phyloP scores from a whole-genome alignment of 2,329 filamentous ascomycete genomes.

The Rugonectria rugulosa region DNA sequence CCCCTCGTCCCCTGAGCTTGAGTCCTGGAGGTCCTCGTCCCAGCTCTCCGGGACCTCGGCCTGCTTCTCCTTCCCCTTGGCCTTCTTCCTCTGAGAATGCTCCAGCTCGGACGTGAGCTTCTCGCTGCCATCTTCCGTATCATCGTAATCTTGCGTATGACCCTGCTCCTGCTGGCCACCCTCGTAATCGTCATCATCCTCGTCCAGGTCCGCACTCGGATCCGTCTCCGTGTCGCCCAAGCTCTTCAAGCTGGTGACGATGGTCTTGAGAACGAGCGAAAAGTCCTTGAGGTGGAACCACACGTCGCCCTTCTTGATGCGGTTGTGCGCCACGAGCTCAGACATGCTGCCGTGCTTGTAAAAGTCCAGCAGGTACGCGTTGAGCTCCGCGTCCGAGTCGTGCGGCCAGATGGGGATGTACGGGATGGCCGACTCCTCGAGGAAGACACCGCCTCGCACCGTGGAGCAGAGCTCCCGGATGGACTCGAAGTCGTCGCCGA shows the following conservation, averaged over 20 bases:
- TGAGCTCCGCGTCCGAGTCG: conserved; percentile 59
- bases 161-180: conserved; percentile 44
- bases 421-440: conserved; percentile 77
- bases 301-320: conserved; percentile 70
- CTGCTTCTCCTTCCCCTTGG: conserved; percentile 30
- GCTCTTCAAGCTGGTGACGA: conserved; percentile 69
- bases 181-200: conserved; percentile 50
- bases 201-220: conserved; percentile 47
- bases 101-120: background rate
- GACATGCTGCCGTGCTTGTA: conserved; percentile 74
- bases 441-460: conserved; percentile 72
- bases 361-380: conserved; percentile 78
- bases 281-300: conserved; percentile 76
- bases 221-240: conserved; percentile 50
- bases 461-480: conserved; percentile 73
- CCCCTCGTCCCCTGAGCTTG: conserved; percentile 43
- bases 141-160: conserved; percentile 13
- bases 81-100: background rate
- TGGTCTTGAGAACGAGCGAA: conserved; percentile 69
- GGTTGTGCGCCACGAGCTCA: conserved; percentile 69
- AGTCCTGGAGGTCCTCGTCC: conserved; percentile 37
- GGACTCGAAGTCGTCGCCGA: conserved; percentile 67
- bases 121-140: conserved; percentile 21
- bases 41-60: conserved; percentile 50
- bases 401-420: conserved; percentile 68